These are phyloP conservation scores for Nitzschia sp. DNA, from an alignment of 108 stramenopile species.

Conservation along the genomic window DNA sequence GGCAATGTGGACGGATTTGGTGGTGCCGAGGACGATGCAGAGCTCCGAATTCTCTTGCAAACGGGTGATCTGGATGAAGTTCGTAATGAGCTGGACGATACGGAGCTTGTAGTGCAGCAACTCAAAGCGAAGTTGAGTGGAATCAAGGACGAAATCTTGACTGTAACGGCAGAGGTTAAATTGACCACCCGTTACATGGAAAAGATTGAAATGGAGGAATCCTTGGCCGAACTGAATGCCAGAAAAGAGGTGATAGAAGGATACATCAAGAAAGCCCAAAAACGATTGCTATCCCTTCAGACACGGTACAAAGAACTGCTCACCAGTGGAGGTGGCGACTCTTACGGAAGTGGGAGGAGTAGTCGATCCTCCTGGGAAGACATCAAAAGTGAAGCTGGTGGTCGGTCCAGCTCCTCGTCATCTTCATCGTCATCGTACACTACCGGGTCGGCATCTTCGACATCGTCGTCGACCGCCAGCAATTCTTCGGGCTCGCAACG, in stretches of 20 bases:
- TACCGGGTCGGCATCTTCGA: constrained; percentile 15
- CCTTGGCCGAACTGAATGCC: constrained; percentile 64
- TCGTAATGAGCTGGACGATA: constrained; percentile 81
- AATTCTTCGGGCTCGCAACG: neutral
- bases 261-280: constrained; percentile 67
- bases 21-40: constrained; percentile 51
- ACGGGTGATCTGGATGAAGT: constrained; percentile 67
- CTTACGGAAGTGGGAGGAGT: constrained; percentile 4
- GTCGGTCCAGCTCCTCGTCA: neutral
- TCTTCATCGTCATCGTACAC: constrained; percentile 32
- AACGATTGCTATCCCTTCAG: constrained; percentile 67
- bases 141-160: constrained; percentile 56
- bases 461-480: neutral
- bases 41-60: constrained; percentile 50
- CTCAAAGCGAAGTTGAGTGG: constrained; percentile 50
- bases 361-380: constrained; percentile 6
- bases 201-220: constrained; percentile 68
- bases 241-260: constrained; percentile 65
- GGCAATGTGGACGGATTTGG: constrained; percentile 64
- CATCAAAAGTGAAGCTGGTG: neutral
- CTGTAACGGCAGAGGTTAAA: constrained; percentile 54
- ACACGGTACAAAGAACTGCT: constrained; percentile 78
- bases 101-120: constrained; percentile 68
- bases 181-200: constrained; percentile 49
- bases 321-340: constrained; percentile 44